Evolutionary conservation across 495 filamentous ascomycete genomes (phyloP).

Genomic region (Podospora sp.): DNA sequence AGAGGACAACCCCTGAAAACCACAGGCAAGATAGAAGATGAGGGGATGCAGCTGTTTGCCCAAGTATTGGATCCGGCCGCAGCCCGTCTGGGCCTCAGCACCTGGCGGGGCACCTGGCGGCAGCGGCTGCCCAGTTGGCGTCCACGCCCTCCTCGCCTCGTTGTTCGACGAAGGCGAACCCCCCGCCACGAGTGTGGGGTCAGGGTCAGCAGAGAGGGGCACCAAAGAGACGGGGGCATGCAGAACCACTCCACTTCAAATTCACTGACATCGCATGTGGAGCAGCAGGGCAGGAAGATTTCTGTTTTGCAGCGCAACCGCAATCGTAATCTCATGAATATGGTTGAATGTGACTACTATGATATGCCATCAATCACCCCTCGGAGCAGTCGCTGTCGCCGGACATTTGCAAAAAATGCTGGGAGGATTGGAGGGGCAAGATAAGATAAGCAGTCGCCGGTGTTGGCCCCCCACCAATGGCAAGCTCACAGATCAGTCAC

Average conservation of each 20-base stretch:
- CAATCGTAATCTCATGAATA: neutral
- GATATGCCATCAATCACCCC: neutral
- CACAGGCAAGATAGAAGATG: too few species aligned
- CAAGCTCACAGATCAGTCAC: constrained; percentile 1
- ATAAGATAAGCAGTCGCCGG: neutral
- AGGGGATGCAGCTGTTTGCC: too few species aligned
- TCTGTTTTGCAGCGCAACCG: too few species aligned
- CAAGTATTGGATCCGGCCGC: too few species aligned
- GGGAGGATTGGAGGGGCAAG: neutral
- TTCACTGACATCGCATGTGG: neutral
- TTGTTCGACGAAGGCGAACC: neutral
- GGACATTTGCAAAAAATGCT: neutral
- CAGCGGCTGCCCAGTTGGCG: neutral
- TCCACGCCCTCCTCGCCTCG: neutral
- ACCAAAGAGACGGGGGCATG: neutral
- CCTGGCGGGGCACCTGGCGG: neutral
- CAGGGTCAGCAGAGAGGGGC: neutral
- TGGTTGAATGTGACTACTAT: neutral
- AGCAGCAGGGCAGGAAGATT: neutral
- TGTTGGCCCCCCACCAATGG: neutral
- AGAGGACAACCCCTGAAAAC: too few species aligned
- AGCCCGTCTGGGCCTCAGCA: neutral
- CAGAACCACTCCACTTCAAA: neutral
- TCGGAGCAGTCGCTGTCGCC: too few species aligned
- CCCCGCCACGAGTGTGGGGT: neutral